Percentiles rank a stretch among this genome's conserved stretches.
Conservation (phyloP, 2,329 filamentous ascomycete species). For the Aspergillus jensenii region DNA sequence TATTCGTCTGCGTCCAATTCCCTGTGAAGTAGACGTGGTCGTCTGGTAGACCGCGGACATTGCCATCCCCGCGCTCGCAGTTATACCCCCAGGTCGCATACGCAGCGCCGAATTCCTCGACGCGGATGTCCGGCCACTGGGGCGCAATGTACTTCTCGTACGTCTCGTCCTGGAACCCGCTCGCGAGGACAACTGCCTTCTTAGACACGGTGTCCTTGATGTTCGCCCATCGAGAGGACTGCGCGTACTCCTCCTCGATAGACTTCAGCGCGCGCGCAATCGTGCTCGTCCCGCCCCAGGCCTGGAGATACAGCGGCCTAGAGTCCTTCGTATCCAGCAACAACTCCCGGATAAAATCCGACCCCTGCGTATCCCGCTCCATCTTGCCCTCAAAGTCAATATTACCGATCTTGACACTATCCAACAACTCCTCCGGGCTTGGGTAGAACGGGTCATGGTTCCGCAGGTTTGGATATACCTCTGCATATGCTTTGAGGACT, state of each 20-base stretch:
- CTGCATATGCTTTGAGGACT: not conserved
- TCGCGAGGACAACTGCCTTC: not conserved
- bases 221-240: not conserved
- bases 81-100: slow-evolving; percentile 3
- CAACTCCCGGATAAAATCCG: not conserved
- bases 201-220: not conserved
- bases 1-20: not conserved
- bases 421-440: not conserved
- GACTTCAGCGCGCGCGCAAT: slow-evolving; percentile 5
- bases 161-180: slow-evolving; percentile 1
- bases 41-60: not conserved
- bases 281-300: slow-evolving; percentile 6
- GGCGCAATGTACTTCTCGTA: slow-evolving; percentile 4
- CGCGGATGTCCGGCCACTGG: not conserved
- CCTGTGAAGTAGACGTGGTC: slow-evolving; percentile 1
- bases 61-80: not conserved
- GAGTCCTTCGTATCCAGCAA: not conserved
- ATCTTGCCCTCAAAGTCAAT: slow-evolving; percentile 5
- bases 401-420: not conserved
- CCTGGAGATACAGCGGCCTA: slow-evolving; percentile 1
- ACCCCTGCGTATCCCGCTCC: not conserved
- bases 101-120: not conserved
- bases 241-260: not conserved
- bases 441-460: slow-evolving; percentile 4
- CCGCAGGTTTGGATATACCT: not conserved